Percentiles rank a stretch among this genome's conserved stretches.
Evolutionary conservation across 805 yeast genomes (phyloP).

Genomic region (Lipomyces sp.): DNA sequence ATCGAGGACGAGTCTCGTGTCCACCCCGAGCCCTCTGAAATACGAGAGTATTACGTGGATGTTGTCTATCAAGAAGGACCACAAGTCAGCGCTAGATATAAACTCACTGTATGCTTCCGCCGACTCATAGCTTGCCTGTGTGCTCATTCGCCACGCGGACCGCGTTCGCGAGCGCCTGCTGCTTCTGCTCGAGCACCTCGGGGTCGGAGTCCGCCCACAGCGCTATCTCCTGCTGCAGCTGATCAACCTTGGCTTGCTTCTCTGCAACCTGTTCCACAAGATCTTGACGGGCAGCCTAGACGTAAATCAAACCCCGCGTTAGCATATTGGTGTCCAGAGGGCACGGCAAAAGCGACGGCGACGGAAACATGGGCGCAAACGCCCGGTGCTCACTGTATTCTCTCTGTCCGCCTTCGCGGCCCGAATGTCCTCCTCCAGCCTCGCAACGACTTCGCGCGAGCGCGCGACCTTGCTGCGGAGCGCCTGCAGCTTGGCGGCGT

Average conservation of each 20-base stretch:
- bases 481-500: slow-evolving; percentile 16
- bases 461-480: slow-evolving; percentile 15
- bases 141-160: slow-evolving; percentile 32
- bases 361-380: background rate
- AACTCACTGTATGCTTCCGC: slow-evolving; percentile 8
- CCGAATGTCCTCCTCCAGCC: slow-evolving; percentile 12
- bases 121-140: slow-evolving; percentile 26
- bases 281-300: slow-evolving; percentile 9
- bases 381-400: background rate
- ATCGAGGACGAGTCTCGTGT: slow-evolving; percentile 35
- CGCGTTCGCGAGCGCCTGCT: slow-evolving; percentile 6
- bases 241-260: slow-evolving; percentile 7
- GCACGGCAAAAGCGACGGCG: too few relatives aligned
- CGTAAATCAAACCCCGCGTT: background rate
- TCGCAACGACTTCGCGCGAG: slow-evolving; percentile 2
- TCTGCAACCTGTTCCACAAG: slow-evolving; percentile 6
- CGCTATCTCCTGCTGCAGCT: slow-evolving; percentile 2
- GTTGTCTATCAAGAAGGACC: slow-evolving; percentile 41
- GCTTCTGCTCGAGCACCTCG: slow-evolving; percentile 12
- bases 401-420: slow-evolving; percentile 8
- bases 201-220: slow-evolving; percentile 23
- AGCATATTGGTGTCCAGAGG: too few relatives aligned
- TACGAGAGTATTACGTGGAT: slow-evolving; percentile 44
- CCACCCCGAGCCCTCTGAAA: slow-evolving; percentile 38
- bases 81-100: slow-evolving; percentile 18